Percentiles rank a stretch among this genome's conserved stretches.
phyloP scores from a whole-genome alignment of 1,139 yeast species.

The Arxiozyma slooffiae region DNA sequence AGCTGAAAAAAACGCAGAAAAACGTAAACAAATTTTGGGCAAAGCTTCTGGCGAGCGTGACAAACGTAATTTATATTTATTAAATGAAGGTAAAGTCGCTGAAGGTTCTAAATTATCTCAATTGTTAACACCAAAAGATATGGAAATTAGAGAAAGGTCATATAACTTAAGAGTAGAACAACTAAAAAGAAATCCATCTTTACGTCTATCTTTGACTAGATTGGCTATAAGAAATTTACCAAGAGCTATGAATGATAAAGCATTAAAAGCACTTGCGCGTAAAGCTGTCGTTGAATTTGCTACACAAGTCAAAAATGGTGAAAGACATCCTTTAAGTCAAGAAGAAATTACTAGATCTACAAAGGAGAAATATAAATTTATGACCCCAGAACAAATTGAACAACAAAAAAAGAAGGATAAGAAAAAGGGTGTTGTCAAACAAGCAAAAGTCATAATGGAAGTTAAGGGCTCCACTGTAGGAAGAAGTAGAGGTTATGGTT shows the following conservation, averaged over 20 bases:
- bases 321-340: slow-evolving; percentile 76
- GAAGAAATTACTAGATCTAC: slow-evolving; percentile 81
- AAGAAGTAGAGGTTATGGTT: slow-evolving; percentile 94
- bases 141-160: slow-evolving; percentile 83
- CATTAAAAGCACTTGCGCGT: slow-evolving; percentile 84
- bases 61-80: slow-evolving; percentile 69
- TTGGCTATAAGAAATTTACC: slow-evolving; percentile 91
- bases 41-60: slow-evolving; percentile 74
- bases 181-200: slow-evolving; percentile 77
- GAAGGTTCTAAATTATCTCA: slow-evolving; percentile 72
- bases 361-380: slow-evolving; percentile 46
- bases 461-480: slow-evolving; percentile 80
- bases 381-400: slow-evolving; percentile 39
- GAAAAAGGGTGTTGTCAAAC: slow-evolving; percentile 82
- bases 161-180: slow-evolving; percentile 81
- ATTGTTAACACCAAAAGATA: slow-evolving; percentile 56
- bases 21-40: slow-evolving; percentile 69
- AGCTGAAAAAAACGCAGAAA: slow-evolving; percentile 62
- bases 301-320: slow-evolving; percentile 67
- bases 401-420: slow-evolving; percentile 47
- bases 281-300: slow-evolving; percentile 94
- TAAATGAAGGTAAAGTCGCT: slow-evolving; percentile 90
- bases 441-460: slow-evolving; percentile 87
- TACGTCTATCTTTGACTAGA: slow-evolving; percentile 86
- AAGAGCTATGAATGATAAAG: slow-evolving; percentile 79